phyloP scores from a whole-genome alignment of 1,139 yeast genomes.

The Tardiomyces blankii region DNA sequence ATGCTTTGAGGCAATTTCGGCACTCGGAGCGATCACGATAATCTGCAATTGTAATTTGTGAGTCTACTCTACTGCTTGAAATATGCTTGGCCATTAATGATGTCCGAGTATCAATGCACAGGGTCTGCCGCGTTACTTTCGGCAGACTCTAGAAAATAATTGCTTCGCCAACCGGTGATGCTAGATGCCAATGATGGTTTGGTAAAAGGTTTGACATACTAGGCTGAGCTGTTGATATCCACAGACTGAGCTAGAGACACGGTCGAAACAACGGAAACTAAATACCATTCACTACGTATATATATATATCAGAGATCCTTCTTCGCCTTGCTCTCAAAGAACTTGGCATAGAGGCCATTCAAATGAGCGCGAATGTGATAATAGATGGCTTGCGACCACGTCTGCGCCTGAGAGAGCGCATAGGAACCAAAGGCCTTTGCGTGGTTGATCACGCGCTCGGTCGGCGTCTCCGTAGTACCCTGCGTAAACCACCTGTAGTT shows the following conservation, averaged over 20 bases:
- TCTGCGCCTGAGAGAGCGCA: background rate
- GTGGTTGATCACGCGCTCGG: constrained; percentile 3
- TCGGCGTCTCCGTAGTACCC: constrained; percentile 16
- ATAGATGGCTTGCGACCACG: background rate
- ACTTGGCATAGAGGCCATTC: background rate
- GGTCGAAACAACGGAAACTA: too few species aligned
- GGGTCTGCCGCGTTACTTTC: too few species aligned
- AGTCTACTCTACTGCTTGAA: too few species aligned
- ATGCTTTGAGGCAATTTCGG: too few species aligned
- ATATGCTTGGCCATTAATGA: too few species aligned
- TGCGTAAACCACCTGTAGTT: constrained; percentile 31
- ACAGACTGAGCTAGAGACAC: too few species aligned
- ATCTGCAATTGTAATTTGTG: too few species aligned
- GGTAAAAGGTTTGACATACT: background rate
- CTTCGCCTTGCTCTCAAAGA: background rate
- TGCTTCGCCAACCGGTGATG: too few species aligned
- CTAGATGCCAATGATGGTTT: background rate
- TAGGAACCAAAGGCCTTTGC: background rate
- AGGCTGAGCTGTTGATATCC: background rate
- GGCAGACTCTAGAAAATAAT: too few species aligned
- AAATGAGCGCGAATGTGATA: background rate
- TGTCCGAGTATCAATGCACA: too few species aligned
- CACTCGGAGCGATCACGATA: too few species aligned
- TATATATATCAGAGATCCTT: background rate
- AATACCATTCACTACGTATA: background rate